Base-by-base conservation (phyloP, 768 basidiomycete species). In the Xerocomellus dryophilus region DNA sequence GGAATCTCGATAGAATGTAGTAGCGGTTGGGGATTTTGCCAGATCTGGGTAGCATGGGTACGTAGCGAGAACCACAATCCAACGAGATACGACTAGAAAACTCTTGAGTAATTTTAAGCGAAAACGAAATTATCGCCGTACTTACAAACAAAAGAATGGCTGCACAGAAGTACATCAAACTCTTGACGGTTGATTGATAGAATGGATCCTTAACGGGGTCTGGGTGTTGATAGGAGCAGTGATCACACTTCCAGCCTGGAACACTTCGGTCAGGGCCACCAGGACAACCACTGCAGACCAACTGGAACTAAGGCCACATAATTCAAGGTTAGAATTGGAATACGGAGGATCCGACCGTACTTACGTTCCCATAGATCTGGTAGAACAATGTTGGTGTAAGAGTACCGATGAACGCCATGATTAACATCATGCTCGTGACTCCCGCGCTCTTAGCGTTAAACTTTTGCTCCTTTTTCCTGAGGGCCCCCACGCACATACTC, bases 371-470 rank as follows among this genome's bases (percentile, higher is more conserved):
- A 69, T 96, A 99, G 10, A 88, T 94, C 71, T 98, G 95, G 73
- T 99, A 99, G 71, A 99, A 99, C 66, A 99, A 68, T 1, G 97
- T 98, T 3, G 97, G 97, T 0, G 93, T 84, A 53, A 99, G 76
- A 2, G 91, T 92, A 12, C 97, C 97, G 57, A 99, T 96, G 69
- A 99, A 92, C 12, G 97, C 97, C 96, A 98, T 98, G 73, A 99
- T 98, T 69, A 99, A 72, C 92, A 99, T 96, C 77, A 97, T 97
- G 68, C 94, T 97, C 0, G 97, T 99, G 15, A 99, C 97, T 35
- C 97, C 92, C 7, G 97, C 97, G 64, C 90, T 93, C 76, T 93
- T 98, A n/a, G 97, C 97, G 65, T 99, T 99, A 78, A 99, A 99
- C 61, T 85, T 91, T 68, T 95, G 93, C 71, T 99, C 97, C 74